These are phyloP conservation scores for Globisporangium nagaii DNA, from an alignment of 352 stramenopile species.

Conservation along the genomic window DNA sequence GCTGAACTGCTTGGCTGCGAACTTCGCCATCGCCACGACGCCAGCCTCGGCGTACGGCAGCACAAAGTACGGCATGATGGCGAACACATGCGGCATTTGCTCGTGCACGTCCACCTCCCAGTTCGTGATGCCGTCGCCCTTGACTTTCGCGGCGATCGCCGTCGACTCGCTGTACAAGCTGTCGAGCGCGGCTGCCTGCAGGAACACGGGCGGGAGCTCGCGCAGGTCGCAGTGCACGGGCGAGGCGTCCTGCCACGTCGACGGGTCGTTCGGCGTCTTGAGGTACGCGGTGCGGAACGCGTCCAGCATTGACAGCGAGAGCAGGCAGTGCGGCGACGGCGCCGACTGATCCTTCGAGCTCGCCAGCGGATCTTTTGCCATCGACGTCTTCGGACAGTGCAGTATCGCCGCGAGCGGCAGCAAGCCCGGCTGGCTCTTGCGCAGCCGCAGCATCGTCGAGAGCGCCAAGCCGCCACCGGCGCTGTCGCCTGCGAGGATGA, in stretches of 20 bases:
- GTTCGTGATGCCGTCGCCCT: conserved; percentile 26
- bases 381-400: conserved; percentile 24
- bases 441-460: conserved; percentile 32
- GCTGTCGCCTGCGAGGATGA: conserved; percentile 42
- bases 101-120: conserved; percentile 42
- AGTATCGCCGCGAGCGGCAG: conserved; percentile 30
- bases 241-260: conserved; percentile 31
- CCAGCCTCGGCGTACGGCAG: conserved; percentile 30
- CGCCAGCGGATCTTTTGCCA: too few species aligned
- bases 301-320: conserved; percentile 17
- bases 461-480: conserved; percentile 33
- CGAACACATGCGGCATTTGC: conserved; percentile 34
- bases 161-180: conserved; percentile 32
- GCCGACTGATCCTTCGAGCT: conserved; percentile 12
- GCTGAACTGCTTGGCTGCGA: conserved; percentile 24
- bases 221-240: conserved; percentile 36
- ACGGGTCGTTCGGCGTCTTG: conserved; percentile 16
- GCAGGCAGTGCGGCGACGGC: conserved; percentile 22
- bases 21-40: conserved; percentile 24
- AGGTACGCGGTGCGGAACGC: conserved; percentile 19
- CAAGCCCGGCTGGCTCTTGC: conserved; percentile 9
- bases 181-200: conserved; percentile 38
- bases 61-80: conserved; percentile 27
- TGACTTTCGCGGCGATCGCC: conserved; percentile 25
- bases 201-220: conserved; percentile 29